Conservation (phyloP, 2,329 filamentous ascomycete species). For the Chrysosphaeria jannelii region DNA sequence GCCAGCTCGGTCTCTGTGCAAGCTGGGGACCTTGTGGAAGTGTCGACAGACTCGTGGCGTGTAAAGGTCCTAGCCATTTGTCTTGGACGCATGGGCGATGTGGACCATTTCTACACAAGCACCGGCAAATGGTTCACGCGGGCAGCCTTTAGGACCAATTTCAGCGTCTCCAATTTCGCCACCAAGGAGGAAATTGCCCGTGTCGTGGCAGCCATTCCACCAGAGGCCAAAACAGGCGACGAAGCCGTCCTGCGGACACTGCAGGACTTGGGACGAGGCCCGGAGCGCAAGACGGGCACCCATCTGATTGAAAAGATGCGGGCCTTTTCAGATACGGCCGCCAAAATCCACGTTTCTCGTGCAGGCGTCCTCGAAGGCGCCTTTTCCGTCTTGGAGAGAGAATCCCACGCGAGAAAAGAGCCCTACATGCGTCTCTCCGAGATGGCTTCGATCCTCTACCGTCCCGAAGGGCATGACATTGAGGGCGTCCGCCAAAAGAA, state of each 20-base stretch:
- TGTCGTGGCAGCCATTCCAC: constrained; percentile 11
- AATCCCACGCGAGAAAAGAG: not conserved
- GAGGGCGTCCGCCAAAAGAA: constrained; percentile 6
- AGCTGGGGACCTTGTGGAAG: constrained; percentile 20
- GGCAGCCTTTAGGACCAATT: constrained; percentile 14
- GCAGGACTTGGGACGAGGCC: constrained; percentile 12
- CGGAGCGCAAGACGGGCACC: constrained; percentile 14
- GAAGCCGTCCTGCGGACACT: constrained; percentile 6
- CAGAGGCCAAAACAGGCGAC: constrained; percentile 3
- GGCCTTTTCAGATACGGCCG: constrained; percentile 13
- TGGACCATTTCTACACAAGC: constrained; percentile 22
- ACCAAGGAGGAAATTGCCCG: constrained; percentile 12
- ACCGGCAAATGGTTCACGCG: constrained; percentile 21
- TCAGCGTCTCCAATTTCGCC: constrained; percentile 18
- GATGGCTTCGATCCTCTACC: constrained; percentile 15
- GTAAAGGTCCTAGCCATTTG: constrained; percentile 20
- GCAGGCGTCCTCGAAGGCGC: constrained; percentile 18
- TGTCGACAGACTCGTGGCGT: constrained; percentile 8
- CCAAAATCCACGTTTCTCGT: constrained; percentile 16
- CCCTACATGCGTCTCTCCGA: constrained; percentile 17
- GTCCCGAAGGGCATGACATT: constrained; percentile 4
- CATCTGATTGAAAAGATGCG: constrained; percentile 17
- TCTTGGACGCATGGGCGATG: constrained; percentile 18
- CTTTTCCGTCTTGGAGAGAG: constrained; percentile 9
- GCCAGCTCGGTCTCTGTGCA: constrained; percentile 6